phyloP scores from a whole-genome alignment of 2,329 filamentous ascomycete genomes.

The Camptophora hylomeconis region DNA sequence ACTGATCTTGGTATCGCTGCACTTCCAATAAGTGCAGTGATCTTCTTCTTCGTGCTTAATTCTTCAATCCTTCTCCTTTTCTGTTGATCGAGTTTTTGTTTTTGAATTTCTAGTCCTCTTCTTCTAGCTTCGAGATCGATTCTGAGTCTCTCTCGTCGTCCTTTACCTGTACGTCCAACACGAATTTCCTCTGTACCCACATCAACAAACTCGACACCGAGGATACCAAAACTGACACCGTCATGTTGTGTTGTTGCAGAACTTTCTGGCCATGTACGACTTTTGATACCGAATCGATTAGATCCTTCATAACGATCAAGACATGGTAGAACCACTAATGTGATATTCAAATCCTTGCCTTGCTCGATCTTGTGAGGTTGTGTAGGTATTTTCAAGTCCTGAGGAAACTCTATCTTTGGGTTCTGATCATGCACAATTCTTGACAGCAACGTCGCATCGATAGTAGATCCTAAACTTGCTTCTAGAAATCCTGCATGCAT shows the following conservation, averaged over 20 bases:
- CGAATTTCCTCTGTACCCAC: slow-evolving; percentile 42
- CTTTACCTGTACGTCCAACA: slow-evolving; percentile 33
- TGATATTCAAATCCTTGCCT: slow-evolving; percentile 75
- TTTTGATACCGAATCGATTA: slow-evolving; percentile 68
- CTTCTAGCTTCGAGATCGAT: slow-evolving; percentile 10
- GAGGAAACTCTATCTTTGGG: slow-evolving; percentile 28
- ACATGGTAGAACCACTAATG: slow-evolving; percentile 66
- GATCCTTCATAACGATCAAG: slow-evolving; percentile 64
- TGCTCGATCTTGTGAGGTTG: slow-evolving; percentile 39
- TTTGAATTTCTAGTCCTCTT: no score
- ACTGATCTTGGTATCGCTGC: no score
- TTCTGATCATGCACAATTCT: slow-evolving; percentile 36
- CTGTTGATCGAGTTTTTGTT: no score
- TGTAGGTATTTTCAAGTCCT: slow-evolving; percentile 30
- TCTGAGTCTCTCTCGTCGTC: slow-evolving; percentile 36
- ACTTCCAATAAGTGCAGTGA: no score
- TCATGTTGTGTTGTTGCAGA: slow-evolving; percentile 50
- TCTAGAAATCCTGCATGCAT: slow-evolving; percentile 89
- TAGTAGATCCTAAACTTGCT: slow-evolving; percentile 71
- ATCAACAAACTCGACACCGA: slow-evolving; percentile 71
- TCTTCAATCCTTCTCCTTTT: no score
- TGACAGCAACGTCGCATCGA: slow-evolving; percentile 56
- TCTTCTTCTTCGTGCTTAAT: no score
- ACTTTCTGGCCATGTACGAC: slow-evolving; percentile 50
- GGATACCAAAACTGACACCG: slow-evolving; percentile 78